Percentiles rank a stretch among this genome's conserved stretches.
phyloP scores from a whole-genome alignment of 2,329 filamentous ascomycete species.

The Penicillium sp. region DNA sequence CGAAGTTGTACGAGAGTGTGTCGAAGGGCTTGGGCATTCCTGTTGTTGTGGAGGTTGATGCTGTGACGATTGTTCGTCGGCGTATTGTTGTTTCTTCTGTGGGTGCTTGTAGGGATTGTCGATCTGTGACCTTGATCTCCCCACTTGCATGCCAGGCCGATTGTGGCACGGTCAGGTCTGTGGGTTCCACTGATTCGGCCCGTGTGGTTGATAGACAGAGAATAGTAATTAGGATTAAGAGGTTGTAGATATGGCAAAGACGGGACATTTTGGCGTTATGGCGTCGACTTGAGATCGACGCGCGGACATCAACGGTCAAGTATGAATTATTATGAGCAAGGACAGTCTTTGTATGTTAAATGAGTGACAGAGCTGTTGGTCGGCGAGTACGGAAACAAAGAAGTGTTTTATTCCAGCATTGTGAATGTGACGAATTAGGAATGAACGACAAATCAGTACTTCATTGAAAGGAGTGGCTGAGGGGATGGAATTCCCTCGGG shows the following conservation, averaged over 20 bases:
- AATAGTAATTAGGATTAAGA: slow-evolving; percentile 28
- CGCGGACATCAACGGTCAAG: neutral
- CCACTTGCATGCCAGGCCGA: slow-evolving; percentile 17
- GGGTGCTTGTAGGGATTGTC: slow-evolving; percentile 9
- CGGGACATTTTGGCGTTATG: slow-evolving; percentile 5
- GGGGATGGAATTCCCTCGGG: neutral
- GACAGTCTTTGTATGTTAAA: slow-evolving; percentile 4
- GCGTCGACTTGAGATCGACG: neutral
- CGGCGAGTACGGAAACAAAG: neutral
- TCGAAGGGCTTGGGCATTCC: slow-evolving; percentile 67
- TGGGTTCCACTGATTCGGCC: slow-evolving; percentile 9
- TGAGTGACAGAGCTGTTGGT: neutral
- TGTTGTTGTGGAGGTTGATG: slow-evolving; percentile 13
- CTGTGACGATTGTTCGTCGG: slow-evolving; percentile 10
- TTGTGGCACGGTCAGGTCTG: slow-evolving; percentile 4
- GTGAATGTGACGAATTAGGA: neutral
- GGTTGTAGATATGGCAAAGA: slow-evolving; percentile 12
- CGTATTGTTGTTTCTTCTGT: neutral
- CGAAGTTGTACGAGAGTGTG: slow-evolving; percentile 64
- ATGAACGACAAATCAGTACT: neutral
- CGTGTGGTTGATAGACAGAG: slow-evolving; percentile 18
- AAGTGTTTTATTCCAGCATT: neutral
- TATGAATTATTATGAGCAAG: neutral
- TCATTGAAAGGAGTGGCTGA: slow-evolving; percentile 1
- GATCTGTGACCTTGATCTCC: slow-evolving; percentile 19